A percentile compares a stretch with the other conserved stretches of the same genome.
These are phyloP conservation scores for Paramecium biaurelia DNA, from an alignment of 73 alveolate genomes.

Conservation along the genomic window DNA sequence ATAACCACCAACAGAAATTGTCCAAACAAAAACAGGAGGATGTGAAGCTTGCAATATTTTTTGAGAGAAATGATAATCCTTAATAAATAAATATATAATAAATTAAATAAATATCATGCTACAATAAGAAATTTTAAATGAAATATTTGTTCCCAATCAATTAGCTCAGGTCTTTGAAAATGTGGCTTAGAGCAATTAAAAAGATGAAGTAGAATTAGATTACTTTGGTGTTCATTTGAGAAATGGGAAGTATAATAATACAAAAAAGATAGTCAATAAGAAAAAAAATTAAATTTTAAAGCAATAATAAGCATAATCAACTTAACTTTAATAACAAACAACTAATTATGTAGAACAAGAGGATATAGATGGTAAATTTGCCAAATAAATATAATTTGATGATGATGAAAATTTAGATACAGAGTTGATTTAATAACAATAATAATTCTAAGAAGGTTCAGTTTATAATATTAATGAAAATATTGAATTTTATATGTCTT, in stretches of 20 bases:
- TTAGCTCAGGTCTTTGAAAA: not conserved
- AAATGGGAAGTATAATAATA: not conserved
- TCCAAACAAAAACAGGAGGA: not conserved
- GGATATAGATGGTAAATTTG: not conserved
- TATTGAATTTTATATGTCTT: not conserved
- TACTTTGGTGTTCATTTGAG: not conserved
- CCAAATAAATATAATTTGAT: not conserved
- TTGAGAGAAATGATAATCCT: not conserved
- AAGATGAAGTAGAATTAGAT: not conserved
- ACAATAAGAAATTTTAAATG: not conserved
- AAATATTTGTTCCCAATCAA: not conserved
- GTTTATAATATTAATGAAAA: not conserved
- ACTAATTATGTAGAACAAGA: not conserved
- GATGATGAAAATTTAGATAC: not conserved
- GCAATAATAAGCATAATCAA: not conserved
- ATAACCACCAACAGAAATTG: not conserved
- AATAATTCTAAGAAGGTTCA: not conserved
- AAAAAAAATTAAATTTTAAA: not conserved
- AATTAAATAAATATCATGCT: not conserved
- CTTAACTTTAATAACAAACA: not conserved
- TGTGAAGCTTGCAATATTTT: constrained; percentile 1
- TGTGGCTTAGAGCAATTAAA: not conserved
- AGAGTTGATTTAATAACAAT: not conserved
- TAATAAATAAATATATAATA: not conserved
- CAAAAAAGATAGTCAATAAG: not conserved